Percentiles rank a stretch among this genome's conserved stretches.
These are phyloP conservation scores for Cladosporium velox DNA, from an alignment of 2,329 filamentous ascomycete genomes.

Conservation along the genomic window DNA sequence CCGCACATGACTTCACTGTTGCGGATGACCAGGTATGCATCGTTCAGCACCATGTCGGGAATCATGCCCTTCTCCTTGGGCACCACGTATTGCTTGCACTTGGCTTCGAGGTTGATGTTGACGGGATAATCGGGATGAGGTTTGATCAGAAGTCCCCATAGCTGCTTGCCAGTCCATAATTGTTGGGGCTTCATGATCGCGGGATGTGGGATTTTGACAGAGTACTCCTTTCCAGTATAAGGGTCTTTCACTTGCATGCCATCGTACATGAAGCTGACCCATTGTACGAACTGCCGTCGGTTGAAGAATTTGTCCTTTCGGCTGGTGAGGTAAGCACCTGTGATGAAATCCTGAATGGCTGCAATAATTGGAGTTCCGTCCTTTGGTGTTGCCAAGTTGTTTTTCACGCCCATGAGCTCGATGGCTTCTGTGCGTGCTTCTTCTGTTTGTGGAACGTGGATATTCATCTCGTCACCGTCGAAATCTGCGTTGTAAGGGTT, in stretches of 20 bases:
- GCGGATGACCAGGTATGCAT: slow-evolving; percentile 87
- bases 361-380: slow-evolving; percentile 98
- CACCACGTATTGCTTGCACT: slow-evolving; percentile 78
- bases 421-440: slow-evolving; percentile 94
- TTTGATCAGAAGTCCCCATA: slow-evolving; percentile 89
- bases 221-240: slow-evolving; percentile 52
- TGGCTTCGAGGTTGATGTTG: slow-evolving; percentile 87
- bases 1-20: slow-evolving; percentile 99
- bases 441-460: slow-evolving; percentile 97
- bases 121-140: slow-evolving; percentile 84
- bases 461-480: slow-evolving; percentile 98
- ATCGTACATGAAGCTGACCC: slow-evolving; percentile 93
- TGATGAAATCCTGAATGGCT: slow-evolving; percentile 99
- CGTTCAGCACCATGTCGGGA: slow-evolving; percentile 72
- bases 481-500: slow-evolving; percentile 99
- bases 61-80: slow-evolving; percentile 61
- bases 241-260: slow-evolving; percentile 57
- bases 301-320: slow-evolving; percentile 93
- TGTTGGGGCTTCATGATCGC: slow-evolving; percentile 81
- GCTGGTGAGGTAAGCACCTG: slow-evolving; percentile 85
- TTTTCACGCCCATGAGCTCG: slow-evolving; percentile 95
- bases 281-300: slow-evolving; percentile 80
- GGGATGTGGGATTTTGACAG: slow-evolving; percentile 83
- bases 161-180: slow-evolving; percentile 95
- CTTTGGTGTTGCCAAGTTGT: slow-evolving; percentile 93